These are phyloP conservation scores for Marchantia polymorpha DNA, from an alignment of 225 moss, liverwort and hornwort genomes.

Conservation along the genomic window DNA sequence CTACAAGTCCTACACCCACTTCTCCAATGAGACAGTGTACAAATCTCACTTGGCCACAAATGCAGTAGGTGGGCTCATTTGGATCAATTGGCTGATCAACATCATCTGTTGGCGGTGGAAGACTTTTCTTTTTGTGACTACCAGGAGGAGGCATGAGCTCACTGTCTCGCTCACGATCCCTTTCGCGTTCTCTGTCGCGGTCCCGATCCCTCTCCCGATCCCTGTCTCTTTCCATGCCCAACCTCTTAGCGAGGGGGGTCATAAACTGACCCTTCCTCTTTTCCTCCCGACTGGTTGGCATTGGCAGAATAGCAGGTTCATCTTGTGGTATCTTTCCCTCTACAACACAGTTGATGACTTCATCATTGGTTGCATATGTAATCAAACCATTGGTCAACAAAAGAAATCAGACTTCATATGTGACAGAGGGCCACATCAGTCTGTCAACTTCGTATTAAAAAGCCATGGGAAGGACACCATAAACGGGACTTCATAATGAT, in stretches of 20 bases:
- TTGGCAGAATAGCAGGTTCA: constrained; percentile 68
- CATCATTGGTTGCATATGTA: no score
- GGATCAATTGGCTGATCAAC: constrained; percentile 99
- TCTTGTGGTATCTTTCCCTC: constrained; percentile 87
- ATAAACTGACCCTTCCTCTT: constrained; percentile 63
- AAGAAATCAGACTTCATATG: no score
- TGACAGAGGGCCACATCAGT: no score
- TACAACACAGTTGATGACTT: no score
- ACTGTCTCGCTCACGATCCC: constrained; percentile 67
- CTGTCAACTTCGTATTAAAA: no score
- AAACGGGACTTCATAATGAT: no score
- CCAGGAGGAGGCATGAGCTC: constrained; percentile 99
- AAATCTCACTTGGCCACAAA: constrained; percentile 87
- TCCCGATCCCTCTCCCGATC: constrained; percentile 56
- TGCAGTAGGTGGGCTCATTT: constrained; percentile 98
- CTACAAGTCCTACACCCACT: constrained; percentile 40
- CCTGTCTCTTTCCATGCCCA: constrained; percentile 52
- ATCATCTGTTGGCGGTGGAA: constrained; percentile 77
- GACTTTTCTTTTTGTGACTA: constrained; percentile 88
- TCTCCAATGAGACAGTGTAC: constrained; percentile 49
- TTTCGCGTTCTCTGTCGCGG: constrained; percentile 48
- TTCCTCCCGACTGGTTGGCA: constrained; percentile 51
- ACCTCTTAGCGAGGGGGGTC: constrained; percentile 44
- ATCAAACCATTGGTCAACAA: no score
- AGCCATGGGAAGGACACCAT: no score